phyloP scores from a whole-genome alignment of 257 asterid genomes.

The Eucommia ulmoides region DNA sequence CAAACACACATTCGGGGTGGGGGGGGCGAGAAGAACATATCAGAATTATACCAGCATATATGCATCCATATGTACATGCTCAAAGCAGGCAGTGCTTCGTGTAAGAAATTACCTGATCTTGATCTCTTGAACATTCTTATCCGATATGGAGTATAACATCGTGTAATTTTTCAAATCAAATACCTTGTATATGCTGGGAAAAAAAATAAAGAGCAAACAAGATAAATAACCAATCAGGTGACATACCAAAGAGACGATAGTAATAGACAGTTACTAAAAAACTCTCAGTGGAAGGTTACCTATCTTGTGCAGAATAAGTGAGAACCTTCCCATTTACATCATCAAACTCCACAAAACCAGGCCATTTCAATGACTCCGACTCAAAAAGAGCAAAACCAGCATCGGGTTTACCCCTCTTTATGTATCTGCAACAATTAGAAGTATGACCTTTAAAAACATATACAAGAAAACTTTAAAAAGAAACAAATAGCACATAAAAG shows the following conservation, averaged over 20 bases:
- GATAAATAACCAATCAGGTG: slow-evolving; percentile 8
- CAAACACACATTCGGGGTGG: slow-evolving; percentile 84
- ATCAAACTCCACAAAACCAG: slow-evolving; percentile 98
- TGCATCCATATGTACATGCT: neutral
- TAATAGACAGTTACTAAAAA: too few relatives aligned
- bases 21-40: too few relatives aligned
- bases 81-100: neutral
- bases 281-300: slow-evolving; percentile 23
- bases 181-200: slow-evolving; percentile 68
- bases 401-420: slow-evolving; percentile 89
- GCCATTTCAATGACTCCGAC: slow-evolving; percentile 97
- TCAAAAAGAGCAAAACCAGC: slow-evolving; percentile 94
- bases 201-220: neutral
- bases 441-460: slow-evolving; percentile 4
- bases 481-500: slow-evolving; percentile 1
- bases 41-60: neutral
- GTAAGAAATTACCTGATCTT: slow-evolving; percentile 31
- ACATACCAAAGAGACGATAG: neutral
- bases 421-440: slow-evolving; percentile 40
- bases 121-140: slow-evolving; percentile 69
- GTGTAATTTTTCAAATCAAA: slow-evolving; percentile 55
- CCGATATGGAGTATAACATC: slow-evolving; percentile 92
- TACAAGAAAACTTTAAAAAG: slow-evolving; percentile 5
- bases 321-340: slow-evolving; percentile 98
- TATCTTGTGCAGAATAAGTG: slow-evolving; percentile 92